Conservation (phyloP, 257 asterid genomes). For the Lycium barbarum region DNA sequence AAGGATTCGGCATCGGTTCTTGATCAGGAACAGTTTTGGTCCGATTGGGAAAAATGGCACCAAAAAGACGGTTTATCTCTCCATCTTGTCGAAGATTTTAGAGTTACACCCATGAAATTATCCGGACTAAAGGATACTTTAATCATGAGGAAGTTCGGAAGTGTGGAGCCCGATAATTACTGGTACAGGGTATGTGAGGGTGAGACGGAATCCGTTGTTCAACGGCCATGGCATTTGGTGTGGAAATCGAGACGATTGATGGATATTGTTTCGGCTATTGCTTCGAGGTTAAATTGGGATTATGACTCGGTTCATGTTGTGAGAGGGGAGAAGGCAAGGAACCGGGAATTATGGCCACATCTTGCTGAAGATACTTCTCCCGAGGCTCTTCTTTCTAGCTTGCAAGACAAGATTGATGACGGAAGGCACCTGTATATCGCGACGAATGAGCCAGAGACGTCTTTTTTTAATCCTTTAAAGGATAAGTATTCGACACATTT, state of each 20-base stretch:
- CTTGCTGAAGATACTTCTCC: conserved; percentile 71
- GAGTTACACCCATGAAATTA: conserved; percentile 70
- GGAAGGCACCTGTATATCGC: conserved; percentile 73
- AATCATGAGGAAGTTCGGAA: conserved; percentile 75
- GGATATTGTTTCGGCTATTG: conserved; percentile 67
- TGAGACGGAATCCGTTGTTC: conserved; percentile 58
- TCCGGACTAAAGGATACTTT: conserved; percentile 55
- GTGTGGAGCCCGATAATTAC: conserved; percentile 77
- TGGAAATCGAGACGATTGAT: conserved; percentile 69
- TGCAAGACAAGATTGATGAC: conserved; percentile 54
- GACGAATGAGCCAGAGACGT: conserved; percentile 55
- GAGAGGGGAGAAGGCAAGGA: conserved; percentile 71
- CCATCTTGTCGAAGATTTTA: conserved; percentile 72
- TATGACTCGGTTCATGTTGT: conserved; percentile 73
- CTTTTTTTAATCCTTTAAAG: conserved; percentile 73
- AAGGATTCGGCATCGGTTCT: conserved; percentile 69
- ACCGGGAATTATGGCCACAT: conserved; percentile 70
- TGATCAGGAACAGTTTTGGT: conserved; percentile 73
- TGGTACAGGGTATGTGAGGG: conserved; percentile 94
- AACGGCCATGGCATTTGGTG: conserved; percentile 77
- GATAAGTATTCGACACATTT: conserved; percentile 71
- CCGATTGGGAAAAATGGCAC: conserved; percentile 67
- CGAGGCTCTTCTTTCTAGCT: conserved; percentile 51
- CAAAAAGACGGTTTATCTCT: conserved; percentile 59
- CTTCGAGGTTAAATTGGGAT: conserved; percentile 77